Evolutionary conservation across 495 filamentous ascomycete species (phyloP).

Genomic region (Penicillium lividum): DNA sequence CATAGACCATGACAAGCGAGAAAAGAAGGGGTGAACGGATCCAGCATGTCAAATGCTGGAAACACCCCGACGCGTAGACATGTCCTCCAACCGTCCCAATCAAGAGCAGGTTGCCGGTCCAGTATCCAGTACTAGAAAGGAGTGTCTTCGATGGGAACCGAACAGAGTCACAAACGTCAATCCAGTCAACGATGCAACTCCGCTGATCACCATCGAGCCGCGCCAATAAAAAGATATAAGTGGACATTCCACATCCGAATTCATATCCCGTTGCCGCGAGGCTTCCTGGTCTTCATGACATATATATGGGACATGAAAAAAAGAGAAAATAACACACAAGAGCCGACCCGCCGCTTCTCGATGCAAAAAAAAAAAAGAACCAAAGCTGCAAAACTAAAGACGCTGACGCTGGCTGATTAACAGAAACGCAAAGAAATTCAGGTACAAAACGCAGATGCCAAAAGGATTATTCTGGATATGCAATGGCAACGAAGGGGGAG

Average conservation of each 20-base stretch:
- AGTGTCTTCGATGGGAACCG: conserved; percentile 27
- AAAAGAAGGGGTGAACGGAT: conserved; percentile 15
- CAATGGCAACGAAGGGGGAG: conserved; percentile 44
- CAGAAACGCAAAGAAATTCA: conserved; percentile 25
- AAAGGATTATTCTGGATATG: conserved; percentile 40
- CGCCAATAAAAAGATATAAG: conserved; percentile 41
- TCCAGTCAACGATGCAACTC: conserved; percentile 22
- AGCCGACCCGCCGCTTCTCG: conserved; percentile 56
- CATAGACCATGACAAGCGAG: conserved; percentile 10
- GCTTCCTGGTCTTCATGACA: conserved; percentile 60
- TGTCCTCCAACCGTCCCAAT: conserved; percentile 32
- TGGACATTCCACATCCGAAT: conserved; percentile 51
- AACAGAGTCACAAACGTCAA: conserved; percentile 15
- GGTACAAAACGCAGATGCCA: conserved; percentile 17
- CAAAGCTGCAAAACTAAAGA: conserved; percentile 39
- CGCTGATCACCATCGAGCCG: conserved; percentile 27
- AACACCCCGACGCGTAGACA: conserved; percentile 22
- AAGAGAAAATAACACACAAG: conserved; percentile 42
- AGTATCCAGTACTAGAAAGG: conserved; percentile 48
- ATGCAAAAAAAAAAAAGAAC: conserved; percentile 48
- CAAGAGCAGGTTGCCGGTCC: conserved; percentile 37
- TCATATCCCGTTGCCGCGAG: conserved; percentile 58
- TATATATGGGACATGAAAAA: conserved; percentile 44
- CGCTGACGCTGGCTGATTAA: conserved; percentile 44
- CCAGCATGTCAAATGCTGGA: conserved; percentile 40